Evolutionary conservation across 495 filamentous ascomycete genomes (phyloP), one percentile per base, ranked within the genome.

Genomic region (Hypomontagnella monticulosa): DNA sequence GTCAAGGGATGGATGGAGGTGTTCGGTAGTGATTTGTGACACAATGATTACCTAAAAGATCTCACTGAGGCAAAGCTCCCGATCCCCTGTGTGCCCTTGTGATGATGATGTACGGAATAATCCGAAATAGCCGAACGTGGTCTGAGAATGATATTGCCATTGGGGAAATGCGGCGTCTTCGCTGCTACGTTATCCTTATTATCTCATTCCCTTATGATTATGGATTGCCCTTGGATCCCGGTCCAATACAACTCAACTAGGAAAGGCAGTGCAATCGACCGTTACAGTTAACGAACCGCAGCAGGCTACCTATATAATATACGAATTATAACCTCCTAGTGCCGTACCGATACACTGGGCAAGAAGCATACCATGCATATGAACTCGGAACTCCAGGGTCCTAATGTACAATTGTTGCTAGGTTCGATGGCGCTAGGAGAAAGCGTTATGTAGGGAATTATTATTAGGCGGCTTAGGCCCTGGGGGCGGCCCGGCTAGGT

Each of bases 311-410:
- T n/a, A n/a, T n/a, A 50, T 50, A 50, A 12, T 5, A 50, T n/a
- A 48, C 16, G 14, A 4, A 37, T 50, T 50, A 50, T 50, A 36
- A 36, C 27, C 19, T 48, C 10, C 36, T 38, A 48, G 46, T 23
- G 46, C 47, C 47, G 30, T 50, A 50, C 47, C 47, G 30, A 30
- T 32, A 50, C 34, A 18, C 47, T 50, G 47, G 47, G 18, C 47
- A 32, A 50, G 47, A 18, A 30, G n/a, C 7, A 7, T 11, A 38
- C n/a, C n/a, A 3, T 38, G n/a, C 36, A 38, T 38, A 38, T 9
- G 36, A 38, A 38, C 36, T 38, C 36, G 36, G 10, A 38, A 10
- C n/a, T 10, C 36, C 10, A 11, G 36, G 36, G 9, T 11, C 9
- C 3, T 10, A 38, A n/a, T n/a, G n/a, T 38, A 10, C 36, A 23